Evolutionary conservation across 148 eudicot genomes (phyloP).

Genomic region (Persicaria tinctoria): DNA sequence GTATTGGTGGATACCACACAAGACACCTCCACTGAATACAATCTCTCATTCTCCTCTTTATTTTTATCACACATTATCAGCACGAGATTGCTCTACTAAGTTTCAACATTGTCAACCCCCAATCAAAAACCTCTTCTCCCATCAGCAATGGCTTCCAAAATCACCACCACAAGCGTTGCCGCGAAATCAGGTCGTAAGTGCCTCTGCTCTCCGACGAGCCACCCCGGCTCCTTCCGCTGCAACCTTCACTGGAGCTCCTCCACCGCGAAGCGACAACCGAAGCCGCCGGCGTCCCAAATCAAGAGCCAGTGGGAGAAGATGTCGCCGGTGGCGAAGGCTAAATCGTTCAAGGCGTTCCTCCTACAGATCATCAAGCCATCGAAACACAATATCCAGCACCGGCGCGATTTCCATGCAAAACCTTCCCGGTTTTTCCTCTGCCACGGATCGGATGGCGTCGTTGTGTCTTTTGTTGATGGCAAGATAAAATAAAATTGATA

Average conservation of each 20-base stretch:
- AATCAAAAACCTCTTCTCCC: background rate
- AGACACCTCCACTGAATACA: too few relatives aligned
- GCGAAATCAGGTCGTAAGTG: constrained; percentile 17
- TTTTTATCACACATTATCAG: too few relatives aligned
- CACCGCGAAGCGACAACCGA: background rate
- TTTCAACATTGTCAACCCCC: background rate
- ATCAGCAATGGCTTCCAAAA: background rate
- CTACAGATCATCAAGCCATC: constrained; percentile 39
- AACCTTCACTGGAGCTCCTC: constrained; percentile 27
- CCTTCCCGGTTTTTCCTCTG: constrained; percentile 17
- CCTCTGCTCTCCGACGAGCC: constrained; percentile 46
- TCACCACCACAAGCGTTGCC: background rate
- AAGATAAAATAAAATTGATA: too few relatives aligned
- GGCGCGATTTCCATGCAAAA: constrained; percentile 30
- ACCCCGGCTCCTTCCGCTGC: constrained; percentile 57
- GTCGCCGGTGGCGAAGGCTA: constrained; percentile 16
- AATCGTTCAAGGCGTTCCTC: constrained; percentile 27
- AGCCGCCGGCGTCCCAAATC: background rate
- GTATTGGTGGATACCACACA: too few relatives aligned
- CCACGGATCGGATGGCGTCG: constrained; percentile 3
- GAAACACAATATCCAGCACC: constrained; percentile 31
- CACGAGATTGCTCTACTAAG: too few relatives aligned
- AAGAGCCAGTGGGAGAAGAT: constrained; percentile 16
- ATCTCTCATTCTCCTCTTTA: too few relatives aligned
- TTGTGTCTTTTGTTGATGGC: background rate